Evolutionary conservation across 176 grass and related monocot genomes (phyloP).

Genomic region (Zizania latifolia): DNA sequence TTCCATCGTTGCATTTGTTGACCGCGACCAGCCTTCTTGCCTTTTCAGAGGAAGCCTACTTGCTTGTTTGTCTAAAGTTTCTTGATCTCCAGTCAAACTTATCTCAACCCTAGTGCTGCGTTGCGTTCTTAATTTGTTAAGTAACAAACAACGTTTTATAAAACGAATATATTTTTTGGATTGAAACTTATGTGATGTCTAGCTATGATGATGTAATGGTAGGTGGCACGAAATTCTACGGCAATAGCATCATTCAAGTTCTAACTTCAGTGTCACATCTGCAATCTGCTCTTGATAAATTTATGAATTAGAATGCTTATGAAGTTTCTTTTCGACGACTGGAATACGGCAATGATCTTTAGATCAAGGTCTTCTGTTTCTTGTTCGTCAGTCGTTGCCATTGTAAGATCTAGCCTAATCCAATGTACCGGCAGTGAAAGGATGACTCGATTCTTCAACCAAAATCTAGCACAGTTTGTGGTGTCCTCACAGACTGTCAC

Average conservation of each 20-base stretch:
- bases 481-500: not conserved
- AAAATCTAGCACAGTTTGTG: not conserved
- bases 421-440: not conserved
- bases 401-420: not conserved
- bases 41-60: too few species aligned
- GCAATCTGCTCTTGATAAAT: not conserved
- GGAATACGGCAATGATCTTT: not conserved
- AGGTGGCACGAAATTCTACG: not conserved
- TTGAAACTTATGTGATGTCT: not conserved
- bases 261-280: not conserved
- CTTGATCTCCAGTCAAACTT: not conserved
- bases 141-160: not conserved
- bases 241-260: not conserved
- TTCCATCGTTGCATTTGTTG: slow-evolving; percentile 30
- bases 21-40: slow-evolving; percentile 24
- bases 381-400: not conserved
- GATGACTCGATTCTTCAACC: not conserved
- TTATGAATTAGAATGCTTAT: not conserved
- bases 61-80: not conserved
- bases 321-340: not conserved
- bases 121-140: not conserved
- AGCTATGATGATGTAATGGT: not conserved
- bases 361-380: not conserved
- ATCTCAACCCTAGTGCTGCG: not conserved
- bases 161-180: too few species aligned